Conservation (phyloP, 148 eudicot species). For the Drosera capensis region DNA sequence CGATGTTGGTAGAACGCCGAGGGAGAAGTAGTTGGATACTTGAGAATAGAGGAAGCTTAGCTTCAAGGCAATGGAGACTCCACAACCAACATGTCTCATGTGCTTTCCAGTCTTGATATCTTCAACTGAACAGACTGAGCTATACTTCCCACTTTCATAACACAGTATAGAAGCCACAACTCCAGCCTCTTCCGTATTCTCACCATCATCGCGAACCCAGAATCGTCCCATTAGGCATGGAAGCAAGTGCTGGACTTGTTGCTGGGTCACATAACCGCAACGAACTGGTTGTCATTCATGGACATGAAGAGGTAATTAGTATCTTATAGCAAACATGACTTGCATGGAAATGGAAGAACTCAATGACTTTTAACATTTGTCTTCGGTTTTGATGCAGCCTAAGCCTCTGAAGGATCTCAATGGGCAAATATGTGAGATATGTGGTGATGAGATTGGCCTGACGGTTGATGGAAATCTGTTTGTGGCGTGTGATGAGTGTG, state of each 20-base stretch:
- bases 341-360: neutral
- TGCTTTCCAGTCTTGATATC: constrained; percentile 3
- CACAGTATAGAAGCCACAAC: constrained; percentile 25
- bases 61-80: constrained; percentile 93
- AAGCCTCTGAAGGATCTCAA: constrained; percentile 81
- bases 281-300: constrained; percentile 93
- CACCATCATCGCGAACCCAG: neutral
- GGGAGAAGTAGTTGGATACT: constrained; percentile 31
- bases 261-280: constrained; percentile 98
- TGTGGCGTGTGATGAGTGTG: constrained; percentile 97
- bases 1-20: constrained; percentile 9
- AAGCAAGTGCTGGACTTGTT: constrained; percentile 94
- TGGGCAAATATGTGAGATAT: constrained; percentile 98
- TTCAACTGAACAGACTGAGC: constrained; percentile 30
- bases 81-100: constrained; percentile 50
- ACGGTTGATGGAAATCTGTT: constrained; percentile 87
- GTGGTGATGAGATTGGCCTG: constrained; percentile 71
- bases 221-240: constrained; percentile 32
- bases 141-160: constrained; percentile 23
- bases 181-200: no score
- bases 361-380: neutral
- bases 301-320: constrained; percentile 98
- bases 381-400: constrained; percentile 35
- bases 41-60: constrained; percentile 47
- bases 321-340: constrained; percentile 1